Base-by-base conservation (phyloP, 495 filamentous ascomycete species). In the Aspergillus affinis region DNA sequence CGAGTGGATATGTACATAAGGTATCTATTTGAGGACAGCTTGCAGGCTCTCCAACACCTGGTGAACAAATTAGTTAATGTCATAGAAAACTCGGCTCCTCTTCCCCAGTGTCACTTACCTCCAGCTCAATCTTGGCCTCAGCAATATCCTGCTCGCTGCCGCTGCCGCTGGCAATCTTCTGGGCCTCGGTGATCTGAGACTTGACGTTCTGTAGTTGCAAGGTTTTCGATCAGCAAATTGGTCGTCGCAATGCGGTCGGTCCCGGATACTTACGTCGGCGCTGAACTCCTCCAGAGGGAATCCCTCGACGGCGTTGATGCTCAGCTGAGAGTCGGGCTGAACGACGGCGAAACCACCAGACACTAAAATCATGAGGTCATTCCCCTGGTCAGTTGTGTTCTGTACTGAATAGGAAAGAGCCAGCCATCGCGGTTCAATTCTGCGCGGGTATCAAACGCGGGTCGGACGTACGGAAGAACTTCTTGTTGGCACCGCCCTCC, bases 121-220 rank as follows among this genome's bases (percentile, higher is more conserved):
- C 94, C 63, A 99, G 79, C 82, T 99, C 95, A 73, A 98, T 91
- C 84, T 94, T 97, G 58, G 94, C 94, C 85, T 98, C 94, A 58
- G 92, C 93, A 75, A 97, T 90, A 71, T 99, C 94, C 78, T 92
- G 89, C 85, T 98, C 94, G 74, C 92, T 97, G 68, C 94, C 94
- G 70, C 82, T 85, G 65, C 94, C 94, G 72, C 78, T 82, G 60
- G 89, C 91, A 76, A 98, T 89, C 86, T 96, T 97, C 80, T 96
- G 90, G 60, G 93, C 91, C 80, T 99, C 94, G 55, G 88, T 75
- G 62, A 98, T 88, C 80, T 97, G 75, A 59, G 66, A 53, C 30
- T 66, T 70, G 63, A 79, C 74, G 55, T 71, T 69, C 75, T 80
- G 46, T 47, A 53, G 48, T 59, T 49, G 44, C 26, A 48, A 52